Percentiles rank a stretch among this genome's conserved stretches.
These are phyloP conservation scores for Dichotomocladium elegans DNA, from an alignment of 371 early-diverging fungal genomes.

Conservation along the genomic window DNA sequence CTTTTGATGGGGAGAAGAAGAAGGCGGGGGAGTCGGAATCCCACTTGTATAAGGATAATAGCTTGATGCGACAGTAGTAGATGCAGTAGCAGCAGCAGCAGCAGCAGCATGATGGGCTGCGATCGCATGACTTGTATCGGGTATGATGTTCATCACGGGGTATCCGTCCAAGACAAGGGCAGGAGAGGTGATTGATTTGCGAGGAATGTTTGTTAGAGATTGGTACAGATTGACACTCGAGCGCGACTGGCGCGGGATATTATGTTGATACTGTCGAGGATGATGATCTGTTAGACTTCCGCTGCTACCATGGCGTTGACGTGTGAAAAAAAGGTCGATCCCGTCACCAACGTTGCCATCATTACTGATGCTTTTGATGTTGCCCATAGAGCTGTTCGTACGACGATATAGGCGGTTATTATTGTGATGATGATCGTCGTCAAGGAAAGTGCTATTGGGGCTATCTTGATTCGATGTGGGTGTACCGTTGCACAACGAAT, in stretches of 20 bases:
- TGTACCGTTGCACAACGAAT: too few relatives aligned
- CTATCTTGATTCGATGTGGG: conserved; percentile 11
- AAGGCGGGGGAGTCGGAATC: conserved; percentile 39
- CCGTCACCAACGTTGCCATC: too few relatives aligned
- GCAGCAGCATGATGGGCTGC: neutral
- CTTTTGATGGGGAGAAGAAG: neutral
- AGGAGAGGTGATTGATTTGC: conserved; percentile 8
- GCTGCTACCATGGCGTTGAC: conserved; percentile 21
- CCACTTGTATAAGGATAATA: conserved; percentile 8
- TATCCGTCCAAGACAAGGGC: neutral
- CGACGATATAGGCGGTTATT: neutral
- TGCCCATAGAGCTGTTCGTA: neutral
- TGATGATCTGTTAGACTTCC: neutral
- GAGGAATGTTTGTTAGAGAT: conserved; percentile 5
- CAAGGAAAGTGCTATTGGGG: neutral
- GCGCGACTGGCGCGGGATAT: conserved; percentile 14
- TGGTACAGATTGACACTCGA: conserved; percentile 18
- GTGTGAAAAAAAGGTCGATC: neutral
- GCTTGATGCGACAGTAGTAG: neutral
- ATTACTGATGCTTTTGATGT: neutral
- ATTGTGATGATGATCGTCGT: neutral
- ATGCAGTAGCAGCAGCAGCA: neutral
- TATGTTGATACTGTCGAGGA: neutral
- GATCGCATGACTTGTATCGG: neutral
- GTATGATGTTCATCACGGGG: neutral